These are phyloP conservation scores for Eucalyptus polyanthemos DNA, from an alignment of 345 rosid genomes.

Conservation along the genomic window DNA sequence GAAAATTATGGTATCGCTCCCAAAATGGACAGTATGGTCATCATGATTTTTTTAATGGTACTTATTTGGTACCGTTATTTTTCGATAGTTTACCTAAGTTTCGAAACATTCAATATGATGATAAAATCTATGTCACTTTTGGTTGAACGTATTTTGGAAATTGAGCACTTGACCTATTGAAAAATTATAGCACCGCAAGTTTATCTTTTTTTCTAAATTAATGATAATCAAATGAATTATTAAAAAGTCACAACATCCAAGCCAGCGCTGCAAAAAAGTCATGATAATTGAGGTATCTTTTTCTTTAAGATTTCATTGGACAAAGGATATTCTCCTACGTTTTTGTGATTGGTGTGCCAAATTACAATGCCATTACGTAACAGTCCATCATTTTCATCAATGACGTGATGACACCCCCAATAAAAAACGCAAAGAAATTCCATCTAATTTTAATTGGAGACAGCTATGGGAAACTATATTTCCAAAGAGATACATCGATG, in stretches of 20 bases:
- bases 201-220: neutral
- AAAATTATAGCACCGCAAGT: neutral
- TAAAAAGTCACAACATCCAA: neutral
- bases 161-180: neutral
- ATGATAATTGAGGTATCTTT: neutral
- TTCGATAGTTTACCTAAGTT: neutral
- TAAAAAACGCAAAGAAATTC: neutral
- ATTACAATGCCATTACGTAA: neutral
- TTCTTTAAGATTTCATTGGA: neutral
- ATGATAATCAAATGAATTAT: neutral
- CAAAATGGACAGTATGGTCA: neutral
- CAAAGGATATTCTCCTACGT: neutral
- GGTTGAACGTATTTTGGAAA: fast-evolving
- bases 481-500: neutral
- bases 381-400: neutral
- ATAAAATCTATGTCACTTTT: neutral
- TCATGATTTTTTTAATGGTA: neutral
- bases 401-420: neutral
- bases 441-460: neutral
- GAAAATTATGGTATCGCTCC: neutral
- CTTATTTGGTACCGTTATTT: neutral
- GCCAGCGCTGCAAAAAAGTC: fast-evolving
- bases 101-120: fast-evolving
- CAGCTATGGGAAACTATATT: neutral
- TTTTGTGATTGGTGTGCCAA: neutral